Evolutionary conservation across 192 early-diverging fungal genomes (phyloP).

Genomic region (Paraglomus occultum): DNA sequence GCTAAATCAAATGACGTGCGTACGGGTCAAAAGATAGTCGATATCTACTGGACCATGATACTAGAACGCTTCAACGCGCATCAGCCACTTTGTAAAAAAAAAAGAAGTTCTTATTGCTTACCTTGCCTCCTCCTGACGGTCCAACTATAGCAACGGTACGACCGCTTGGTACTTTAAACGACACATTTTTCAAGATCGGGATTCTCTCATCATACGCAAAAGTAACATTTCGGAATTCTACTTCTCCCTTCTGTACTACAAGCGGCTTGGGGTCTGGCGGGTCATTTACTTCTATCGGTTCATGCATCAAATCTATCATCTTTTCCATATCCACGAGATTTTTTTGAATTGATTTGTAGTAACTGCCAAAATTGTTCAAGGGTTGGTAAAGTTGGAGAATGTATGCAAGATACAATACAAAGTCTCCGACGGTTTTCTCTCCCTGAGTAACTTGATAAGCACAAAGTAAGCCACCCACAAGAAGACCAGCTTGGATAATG

Average conservation of each 20-base stretch:
- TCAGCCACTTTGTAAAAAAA: background rate
- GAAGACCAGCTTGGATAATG: slow-evolving; percentile 66
- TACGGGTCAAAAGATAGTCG: slow-evolving; percentile 25
- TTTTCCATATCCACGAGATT: slow-evolving; percentile 75
- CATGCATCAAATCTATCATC: slow-evolving; percentile 54
- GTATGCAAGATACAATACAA: slow-evolving; percentile 75
- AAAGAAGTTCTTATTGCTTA: slow-evolving; percentile 8
- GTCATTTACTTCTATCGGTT: slow-evolving; percentile 48
- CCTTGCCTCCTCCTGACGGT: slow-evolving; percentile 53
- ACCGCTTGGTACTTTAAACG: slow-evolving; percentile 54
- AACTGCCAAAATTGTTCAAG: slow-evolving; percentile 67
- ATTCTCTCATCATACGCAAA: slow-evolving; percentile 60
- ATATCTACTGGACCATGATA: slow-evolving; percentile 39
- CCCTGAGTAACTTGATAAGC: slow-evolving; percentile 66
- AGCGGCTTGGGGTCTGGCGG: slow-evolving; percentile 46
- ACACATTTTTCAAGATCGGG: slow-evolving; percentile 48
- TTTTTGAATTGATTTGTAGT: slow-evolving; percentile 73
- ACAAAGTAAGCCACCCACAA: slow-evolving; percentile 65
- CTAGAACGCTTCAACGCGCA: slow-evolving; percentile 8
- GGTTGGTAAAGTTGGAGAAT: slow-evolving; percentile 76
- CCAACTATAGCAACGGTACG: slow-evolving; percentile 62
- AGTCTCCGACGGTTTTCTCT: slow-evolving; percentile 69
- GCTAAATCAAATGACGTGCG: slow-evolving; percentile 42
- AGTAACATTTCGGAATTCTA: slow-evolving; percentile 61
- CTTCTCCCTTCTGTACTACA: slow-evolving; percentile 41